These are phyloP conservation scores for Penicillium coffeae DNA, from an alignment of 495 filamentous ascomycete genomes.

Conservation along the genomic window DNA sequence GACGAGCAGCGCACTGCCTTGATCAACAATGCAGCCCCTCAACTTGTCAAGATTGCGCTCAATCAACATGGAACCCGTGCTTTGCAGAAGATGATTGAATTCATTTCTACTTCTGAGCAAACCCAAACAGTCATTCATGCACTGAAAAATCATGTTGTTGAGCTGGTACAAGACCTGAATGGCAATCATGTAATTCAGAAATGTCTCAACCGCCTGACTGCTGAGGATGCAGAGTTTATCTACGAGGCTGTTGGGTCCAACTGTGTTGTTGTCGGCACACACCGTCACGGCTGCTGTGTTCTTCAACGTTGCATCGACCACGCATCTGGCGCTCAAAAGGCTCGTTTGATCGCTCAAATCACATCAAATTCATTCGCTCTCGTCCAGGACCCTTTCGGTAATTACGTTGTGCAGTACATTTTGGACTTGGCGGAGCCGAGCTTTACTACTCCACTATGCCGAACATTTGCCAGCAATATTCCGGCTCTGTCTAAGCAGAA, in stretches of 20 bases:
- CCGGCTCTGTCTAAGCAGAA: slow-evolving; percentile 85
- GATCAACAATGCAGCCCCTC: slow-evolving; percentile 78
- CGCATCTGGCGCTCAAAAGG: slow-evolving; percentile 83
- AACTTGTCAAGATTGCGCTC: slow-evolving; percentile 85
- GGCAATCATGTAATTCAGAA: slow-evolving; percentile 99
- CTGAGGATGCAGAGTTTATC: slow-evolving; percentile 87
- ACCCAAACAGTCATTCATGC: slow-evolving; percentile 78
- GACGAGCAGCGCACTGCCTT: slow-evolving; percentile 91
- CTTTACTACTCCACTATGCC: slow-evolving; percentile 82
- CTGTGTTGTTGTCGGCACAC: slow-evolving; percentile 89
- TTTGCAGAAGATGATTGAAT: slow-evolving; percentile 99
- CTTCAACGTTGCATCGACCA: slow-evolving; percentile 98
- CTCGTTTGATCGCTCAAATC: slow-evolving; percentile 79
- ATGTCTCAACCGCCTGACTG: slow-evolving; percentile 85
- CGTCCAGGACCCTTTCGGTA: slow-evolving; percentile 95
- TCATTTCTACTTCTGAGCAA: slow-evolving; percentile 74
- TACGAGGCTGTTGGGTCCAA: slow-evolving; percentile 85
- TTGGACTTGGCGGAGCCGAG: slow-evolving; percentile 78
- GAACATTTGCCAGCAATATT: slow-evolving; percentile 71
- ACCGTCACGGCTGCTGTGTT: slow-evolving; percentile 97
- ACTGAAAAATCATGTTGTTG: slow-evolving; percentile 74
- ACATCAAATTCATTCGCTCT: slow-evolving; percentile 75
- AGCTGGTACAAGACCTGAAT: slow-evolving; percentile 93
- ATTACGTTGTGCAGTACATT: slow-evolving; percentile 98
- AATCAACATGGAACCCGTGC: slow-evolving; percentile 97